Evolutionary conservation across 2,329 filamentous ascomycete genomes (phyloP).

Genomic region (Epichloe sylvatica): DNA sequence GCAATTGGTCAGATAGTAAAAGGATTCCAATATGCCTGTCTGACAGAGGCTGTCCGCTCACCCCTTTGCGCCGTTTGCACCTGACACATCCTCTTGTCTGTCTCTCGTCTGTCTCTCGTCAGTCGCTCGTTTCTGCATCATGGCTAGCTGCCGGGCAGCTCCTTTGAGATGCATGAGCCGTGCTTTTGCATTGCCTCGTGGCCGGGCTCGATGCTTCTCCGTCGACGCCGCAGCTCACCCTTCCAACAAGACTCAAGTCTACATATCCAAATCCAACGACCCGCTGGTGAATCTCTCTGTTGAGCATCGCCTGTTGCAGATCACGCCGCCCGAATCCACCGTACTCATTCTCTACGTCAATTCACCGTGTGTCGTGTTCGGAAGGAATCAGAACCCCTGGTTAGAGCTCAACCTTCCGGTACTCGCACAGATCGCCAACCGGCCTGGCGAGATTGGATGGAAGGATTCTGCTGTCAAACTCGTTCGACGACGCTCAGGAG

Average conservation of each 20-base stretch:
- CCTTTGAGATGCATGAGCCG: neutral
- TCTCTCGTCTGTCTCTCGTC: neutral
- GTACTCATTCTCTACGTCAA: slow-evolving; percentile 85
- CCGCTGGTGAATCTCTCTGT: slow-evolving; percentile 87
- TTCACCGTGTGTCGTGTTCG: slow-evolving; percentile 74
- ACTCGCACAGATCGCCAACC: slow-evolving; percentile 25
- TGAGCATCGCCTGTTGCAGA: slow-evolving; percentile 77
- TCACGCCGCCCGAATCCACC: slow-evolving; percentile 55
- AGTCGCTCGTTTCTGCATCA: neutral
- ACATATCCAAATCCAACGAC: slow-evolving; percentile 53
- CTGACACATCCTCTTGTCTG: neutral
- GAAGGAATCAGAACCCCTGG: slow-evolving; percentile 97
- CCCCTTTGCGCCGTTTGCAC: neutral
- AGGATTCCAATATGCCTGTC: too few species aligned
- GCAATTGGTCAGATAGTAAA: too few species aligned
- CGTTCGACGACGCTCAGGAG: slow-evolving; percentile 74
- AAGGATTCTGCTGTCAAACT: slow-evolving; percentile 33
- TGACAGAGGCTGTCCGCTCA: too few species aligned
- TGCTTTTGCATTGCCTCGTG: neutral
- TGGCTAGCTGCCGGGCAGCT: neutral
- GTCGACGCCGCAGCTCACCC: slow-evolving; percentile 26
- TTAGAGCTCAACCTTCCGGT: slow-evolving; percentile 65
- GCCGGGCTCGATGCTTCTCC: slow-evolving; percentile 16
- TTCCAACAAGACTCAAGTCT: slow-evolving; percentile 48
- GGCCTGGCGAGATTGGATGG: slow-evolving; percentile 13